A percentile compares a stretch with the other conserved stretches of the same genome.
Conservation (phyloP, 163 green algal species). For the Chlorella variabilis region DNA sequence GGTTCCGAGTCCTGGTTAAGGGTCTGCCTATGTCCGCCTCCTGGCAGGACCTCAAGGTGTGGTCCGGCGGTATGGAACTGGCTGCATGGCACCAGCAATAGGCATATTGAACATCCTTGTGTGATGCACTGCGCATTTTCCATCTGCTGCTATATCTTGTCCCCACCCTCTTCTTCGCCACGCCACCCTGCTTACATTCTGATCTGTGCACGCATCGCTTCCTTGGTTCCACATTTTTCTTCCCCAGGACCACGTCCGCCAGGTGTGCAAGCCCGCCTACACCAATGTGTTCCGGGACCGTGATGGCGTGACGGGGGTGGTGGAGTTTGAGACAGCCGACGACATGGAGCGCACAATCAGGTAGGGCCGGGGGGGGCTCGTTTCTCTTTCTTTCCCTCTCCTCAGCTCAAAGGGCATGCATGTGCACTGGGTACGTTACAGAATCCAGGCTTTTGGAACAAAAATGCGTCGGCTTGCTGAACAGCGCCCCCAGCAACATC, state of each 20-base stretch:
- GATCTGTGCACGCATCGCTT: neutral
- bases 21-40: constrained; percentile 81
- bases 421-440: no score
- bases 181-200: neutral
- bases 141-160: no score
- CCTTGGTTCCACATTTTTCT: neutral
- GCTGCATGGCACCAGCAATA: no score
- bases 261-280: constrained; percentile 65
- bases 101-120: no score
- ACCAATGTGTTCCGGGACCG: constrained; percentile 71
- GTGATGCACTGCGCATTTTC: no score
- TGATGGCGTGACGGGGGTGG: constrained; percentile 65
- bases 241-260: constrained; percentile 84
- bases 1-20: constrained; percentile 79
- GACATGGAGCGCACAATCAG: constrained; percentile 79
- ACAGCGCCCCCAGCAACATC: no score
- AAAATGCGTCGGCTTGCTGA: no score
- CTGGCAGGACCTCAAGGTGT: constrained; percentile 94
- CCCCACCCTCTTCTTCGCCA: no score
- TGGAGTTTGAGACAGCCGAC: constrained; percentile 84
- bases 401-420: neutral
- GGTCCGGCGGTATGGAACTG: no score
- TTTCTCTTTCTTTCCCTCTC: no score
- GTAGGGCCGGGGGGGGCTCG: neutral
- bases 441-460: no score